Percentiles rank a stretch among this genome's conserved stretches.
Conservation (phyloP, 2,329 filamentous ascomycete species). For the Diaporthe vaccinii region DNA sequence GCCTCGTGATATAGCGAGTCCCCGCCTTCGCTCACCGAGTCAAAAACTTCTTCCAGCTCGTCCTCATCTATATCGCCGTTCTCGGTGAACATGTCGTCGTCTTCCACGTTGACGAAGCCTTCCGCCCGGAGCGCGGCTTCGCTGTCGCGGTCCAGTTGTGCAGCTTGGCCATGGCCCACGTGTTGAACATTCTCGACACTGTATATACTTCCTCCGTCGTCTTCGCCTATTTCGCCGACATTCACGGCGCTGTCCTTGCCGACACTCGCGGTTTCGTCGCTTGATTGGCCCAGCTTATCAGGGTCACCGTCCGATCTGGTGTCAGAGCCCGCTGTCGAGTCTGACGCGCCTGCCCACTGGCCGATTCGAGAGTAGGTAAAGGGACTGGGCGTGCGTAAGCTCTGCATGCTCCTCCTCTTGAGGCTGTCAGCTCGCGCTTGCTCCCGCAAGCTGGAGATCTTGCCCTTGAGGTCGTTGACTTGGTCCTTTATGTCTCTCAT, state of each 20-base stretch:
- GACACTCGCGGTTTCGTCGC: slow-evolving; percentile 26
- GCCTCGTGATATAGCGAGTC: slow-evolving; percentile 75
- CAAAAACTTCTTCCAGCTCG: slow-evolving; percentile 54
- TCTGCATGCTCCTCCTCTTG: slow-evolving; percentile 82
- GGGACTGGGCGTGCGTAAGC: slow-evolving; percentile 80
- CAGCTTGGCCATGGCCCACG: slow-evolving; percentile 40
- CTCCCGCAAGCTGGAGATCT: slow-evolving; percentile 84
- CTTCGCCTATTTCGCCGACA: slow-evolving; percentile 46
- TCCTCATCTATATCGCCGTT: slow-evolving; percentile 51
- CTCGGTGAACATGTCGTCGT: slow-evolving; percentile 58
- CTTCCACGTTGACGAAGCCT: slow-evolving; percentile 45
- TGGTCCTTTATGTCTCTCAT: slow-evolving; percentile 83
- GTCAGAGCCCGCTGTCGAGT: slow-evolving; percentile 38
- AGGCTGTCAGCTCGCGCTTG: slow-evolving; percentile 84
- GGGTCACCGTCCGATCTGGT: slow-evolving; percentile 31
- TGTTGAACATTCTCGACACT: slow-evolving; percentile 48
- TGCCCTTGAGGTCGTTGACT: slow-evolving; percentile 87
- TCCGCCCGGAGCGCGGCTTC: slow-evolving; percentile 45
- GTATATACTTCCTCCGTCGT: slow-evolving; percentile 48
- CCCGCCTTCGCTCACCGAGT: slow-evolving; percentile 69
- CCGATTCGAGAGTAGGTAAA: slow-evolving; percentile 78
- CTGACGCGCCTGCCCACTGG: slow-evolving; percentile 55
- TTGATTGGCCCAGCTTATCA: slow-evolving; percentile 36
- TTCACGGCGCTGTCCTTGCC: slow-evolving; percentile 41
- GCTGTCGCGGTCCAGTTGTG: slow-evolving; percentile 46